Evolutionary conservation across 371 early-diverging fungal species (phyloP), one percentile per base, ranked within the genome.

Genomic region (Circinella umbellata): DNA sequence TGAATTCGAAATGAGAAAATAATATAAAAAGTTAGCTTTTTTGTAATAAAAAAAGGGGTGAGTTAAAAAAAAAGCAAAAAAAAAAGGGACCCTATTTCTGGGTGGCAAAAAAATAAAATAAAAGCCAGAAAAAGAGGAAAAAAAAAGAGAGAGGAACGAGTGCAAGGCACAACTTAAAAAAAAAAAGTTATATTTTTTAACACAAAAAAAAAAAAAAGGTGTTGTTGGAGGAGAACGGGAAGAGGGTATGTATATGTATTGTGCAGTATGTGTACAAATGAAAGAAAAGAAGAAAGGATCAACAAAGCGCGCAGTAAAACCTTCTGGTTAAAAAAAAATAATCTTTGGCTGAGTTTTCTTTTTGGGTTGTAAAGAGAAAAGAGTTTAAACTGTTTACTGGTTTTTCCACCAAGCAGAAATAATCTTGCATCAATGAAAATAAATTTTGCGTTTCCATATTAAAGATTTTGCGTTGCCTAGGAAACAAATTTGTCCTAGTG

Each of bases 261-360:
- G 51, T 5, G 15, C n/a, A 49, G 14, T 13, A n/a, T 8, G 51
- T 5, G 51, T 51, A 51, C 36, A 8, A 38, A 38, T 14, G 36
- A 55, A 51, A 68, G 61, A 61, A 62, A 61, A 37, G 42, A 51
- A 42, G 42, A 42, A 42, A 54, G 39, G 48, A 61, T 27, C 49
- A 61, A 57, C 57, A 57, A 53, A 18, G 57, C 57, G 57, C 57
- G 57, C 57, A 57, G 57, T 57, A 57, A 11, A 57, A 34, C 27
- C 35, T 27, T 27, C 20, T 57, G 27, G 18, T n/a, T n/a, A 51
- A 51, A 36, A 57, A 57, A 57, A 34, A 13, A 27, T 1, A 27
- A 27, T 2, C 35, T 14, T 35, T 27, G 51, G 65, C 65, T 67
- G 67, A 57, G 67, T 67, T 42, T 59, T 57, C 53, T 53, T 18